Evolutionary conservation across 805 yeast genomes (phyloP).

Genomic region (Ogataea henricii): DNA sequence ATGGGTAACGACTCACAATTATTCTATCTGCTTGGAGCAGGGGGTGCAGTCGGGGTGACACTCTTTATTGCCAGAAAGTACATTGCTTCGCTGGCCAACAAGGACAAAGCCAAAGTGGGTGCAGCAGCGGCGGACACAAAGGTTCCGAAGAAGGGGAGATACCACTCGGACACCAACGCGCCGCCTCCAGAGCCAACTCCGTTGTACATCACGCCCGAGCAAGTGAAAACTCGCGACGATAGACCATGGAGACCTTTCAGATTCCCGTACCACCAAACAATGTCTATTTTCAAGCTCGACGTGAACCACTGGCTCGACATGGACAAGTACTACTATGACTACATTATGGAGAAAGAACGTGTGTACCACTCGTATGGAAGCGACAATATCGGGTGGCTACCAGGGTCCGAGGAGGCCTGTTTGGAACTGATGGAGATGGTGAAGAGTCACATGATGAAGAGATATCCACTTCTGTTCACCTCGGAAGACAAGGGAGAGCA

Average conservation of each 20-base stretch:
- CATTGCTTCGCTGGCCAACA: conserved; percentile 9
- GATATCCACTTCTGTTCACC: conserved; percentile 67
- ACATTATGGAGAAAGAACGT: conserved; percentile 62
- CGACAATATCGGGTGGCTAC: conserved; percentile 65
- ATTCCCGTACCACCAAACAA: conserved; percentile 80
- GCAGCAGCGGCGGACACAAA: conserved; percentile 1
- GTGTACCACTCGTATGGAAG: conserved; percentile 59
- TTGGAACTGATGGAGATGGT: conserved; percentile 65
- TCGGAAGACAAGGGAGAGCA: conserved; percentile 50
- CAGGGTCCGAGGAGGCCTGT: conserved; percentile 63
- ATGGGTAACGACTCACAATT: conserved; percentile 17
- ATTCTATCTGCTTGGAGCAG: conserved; percentile 25
- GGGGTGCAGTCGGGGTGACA: conserved; percentile 26
- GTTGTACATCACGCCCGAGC: conserved; percentile 64
- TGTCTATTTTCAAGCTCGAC: conserved; percentile 72
- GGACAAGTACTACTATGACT: conserved; percentile 73
- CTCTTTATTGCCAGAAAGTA: conserved; percentile 22
- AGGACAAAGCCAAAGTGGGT: conserved; percentile 3
- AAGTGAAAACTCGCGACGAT: conserved; percentile 64
- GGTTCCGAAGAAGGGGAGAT: conserved; percentile 19
- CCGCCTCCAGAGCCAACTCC: conserved; percentile 55
- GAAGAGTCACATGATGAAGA: conserved; percentile 54
- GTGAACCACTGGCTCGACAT: conserved; percentile 77
- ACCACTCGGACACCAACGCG: conserved; percentile 28
- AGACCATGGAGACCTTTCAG: conserved; percentile 82